phyloP scores from a whole-genome alignment of 345 rosid genomes.

The Citrus inodora region DNA sequence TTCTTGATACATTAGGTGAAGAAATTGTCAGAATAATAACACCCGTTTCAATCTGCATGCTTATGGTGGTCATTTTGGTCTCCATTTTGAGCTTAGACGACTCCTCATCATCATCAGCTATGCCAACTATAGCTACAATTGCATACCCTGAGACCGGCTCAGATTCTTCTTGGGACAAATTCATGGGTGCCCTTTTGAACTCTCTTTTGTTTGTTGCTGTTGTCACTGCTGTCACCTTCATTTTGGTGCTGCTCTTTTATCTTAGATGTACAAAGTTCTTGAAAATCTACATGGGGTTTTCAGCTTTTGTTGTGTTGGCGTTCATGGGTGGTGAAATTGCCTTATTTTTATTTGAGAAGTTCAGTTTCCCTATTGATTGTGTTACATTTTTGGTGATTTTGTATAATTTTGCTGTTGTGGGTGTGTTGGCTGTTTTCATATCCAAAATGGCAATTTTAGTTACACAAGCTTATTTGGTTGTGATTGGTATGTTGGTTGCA shows the following conservation, averaged over 20 bases:
- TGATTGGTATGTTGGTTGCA: conserved; percentile 84
- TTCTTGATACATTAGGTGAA: conserved; percentile 68
- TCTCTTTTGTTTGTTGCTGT: conserved; percentile 76
- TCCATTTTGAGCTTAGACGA: conserved; percentile 49
- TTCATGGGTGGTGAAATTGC: conserved; percentile 80
- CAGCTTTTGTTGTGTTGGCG: conserved; percentile 73
- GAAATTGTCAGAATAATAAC: conserved; percentile 78
- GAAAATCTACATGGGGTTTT: conserved; percentile 76
- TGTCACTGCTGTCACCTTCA: conserved; percentile 68
- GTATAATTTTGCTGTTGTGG: conserved; percentile 76
- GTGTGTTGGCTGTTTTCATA: conserved; percentile 84
- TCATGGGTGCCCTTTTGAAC: conserved; percentile 75
- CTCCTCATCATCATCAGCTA: conserved; percentile 46
- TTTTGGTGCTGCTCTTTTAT: conserved; percentile 84
- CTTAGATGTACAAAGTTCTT: conserved; percentile 74
- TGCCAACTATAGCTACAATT: conserved; percentile 60
- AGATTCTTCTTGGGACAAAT: conserved; percentile 82
- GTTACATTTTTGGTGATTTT: conserved; percentile 57
- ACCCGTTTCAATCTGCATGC: conserved; percentile 90
- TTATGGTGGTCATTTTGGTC: conserved; percentile 77
- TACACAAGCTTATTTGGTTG: conserved; percentile 77
- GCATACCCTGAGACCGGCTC: conserved; percentile 74
- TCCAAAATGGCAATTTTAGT: conserved; percentile 85
- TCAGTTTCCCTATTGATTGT: conserved; percentile 57
- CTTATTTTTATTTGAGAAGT: conserved; percentile 46